Evolutionary conservation across 2,329 filamentous ascomycete species (phyloP).

Genomic region (Penicillium palitans): DNA sequence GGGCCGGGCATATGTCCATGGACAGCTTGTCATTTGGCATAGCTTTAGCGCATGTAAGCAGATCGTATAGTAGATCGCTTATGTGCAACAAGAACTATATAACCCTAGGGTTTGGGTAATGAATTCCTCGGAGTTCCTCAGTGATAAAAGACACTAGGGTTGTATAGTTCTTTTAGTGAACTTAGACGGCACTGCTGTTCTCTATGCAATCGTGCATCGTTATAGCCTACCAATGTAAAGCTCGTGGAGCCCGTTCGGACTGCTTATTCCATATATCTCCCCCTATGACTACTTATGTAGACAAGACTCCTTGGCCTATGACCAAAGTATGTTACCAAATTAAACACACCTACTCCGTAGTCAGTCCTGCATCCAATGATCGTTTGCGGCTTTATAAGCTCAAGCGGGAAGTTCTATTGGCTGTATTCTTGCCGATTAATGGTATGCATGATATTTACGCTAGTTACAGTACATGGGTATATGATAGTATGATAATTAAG

Average conservation of each 20-base stretch:
- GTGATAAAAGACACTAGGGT: background rate
- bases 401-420: background rate
- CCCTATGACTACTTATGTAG: background rate
- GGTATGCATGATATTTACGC: background rate
- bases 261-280: background rate
- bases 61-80: background rate
- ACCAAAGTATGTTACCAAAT: background rate
- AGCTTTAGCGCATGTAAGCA: background rate
- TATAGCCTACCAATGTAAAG: background rate
- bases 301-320: background rate
- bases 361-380: background rate
- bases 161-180: background rate
- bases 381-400: background rate
- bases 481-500: background rate
- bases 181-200: background rate
- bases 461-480: background rate
- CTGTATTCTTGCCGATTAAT: background rate
- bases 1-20: background rate
- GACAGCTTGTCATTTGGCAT: background rate
- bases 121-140: background rate
- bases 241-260: background rate
- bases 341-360: background rate
- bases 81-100: background rate
- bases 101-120: background rate
- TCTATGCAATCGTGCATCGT: background rate